phyloP scores from a whole-genome alignment of 306 rosid genomes.

The Cicer cuneatum region DNA sequence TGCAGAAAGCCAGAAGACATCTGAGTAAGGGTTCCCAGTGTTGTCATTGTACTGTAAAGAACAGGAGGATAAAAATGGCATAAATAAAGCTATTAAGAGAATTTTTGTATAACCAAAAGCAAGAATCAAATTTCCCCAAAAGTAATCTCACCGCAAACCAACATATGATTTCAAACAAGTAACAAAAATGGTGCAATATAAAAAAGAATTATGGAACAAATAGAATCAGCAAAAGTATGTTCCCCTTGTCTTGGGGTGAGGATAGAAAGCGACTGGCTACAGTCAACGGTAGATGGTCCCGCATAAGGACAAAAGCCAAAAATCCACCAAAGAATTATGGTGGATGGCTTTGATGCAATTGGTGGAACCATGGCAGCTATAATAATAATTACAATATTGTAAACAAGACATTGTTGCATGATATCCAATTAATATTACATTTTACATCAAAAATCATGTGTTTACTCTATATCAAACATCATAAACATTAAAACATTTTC shows the following conservation, averaged over 20 bases:
- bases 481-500: background rate
- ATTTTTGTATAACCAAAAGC: conserved; percentile 27
- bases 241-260: conserved; percentile 1
- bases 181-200: conserved; percentile 20
- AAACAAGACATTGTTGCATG: conserved; percentile 2
- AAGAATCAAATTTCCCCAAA: conserved; percentile 25
- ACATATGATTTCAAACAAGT: conserved; percentile 26
- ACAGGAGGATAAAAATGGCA: conserved; percentile 40
- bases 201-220: conserved; percentile 7
- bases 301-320: background rate
- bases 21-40: conserved; percentile 90
- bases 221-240: conserved; percentile 1
- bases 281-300: background rate
- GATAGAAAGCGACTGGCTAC: conserved; percentile 16
- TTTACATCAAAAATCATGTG: background rate
- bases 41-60: conserved; percentile 87
- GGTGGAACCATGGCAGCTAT: background rate
- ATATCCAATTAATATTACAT: background rate
- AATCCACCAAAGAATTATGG: background rate
- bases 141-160: conserved; percentile 5
- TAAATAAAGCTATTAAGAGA: conserved; percentile 15
- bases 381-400: background rate
- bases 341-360: background rate
- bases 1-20: conserved; percentile 96
- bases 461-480: background rate